Evolutionary conservation across 2,329 filamentous ascomycete species (phyloP), one percentile per base, ranked within the genome.

Genomic region (Onygenales sp.): DNA sequence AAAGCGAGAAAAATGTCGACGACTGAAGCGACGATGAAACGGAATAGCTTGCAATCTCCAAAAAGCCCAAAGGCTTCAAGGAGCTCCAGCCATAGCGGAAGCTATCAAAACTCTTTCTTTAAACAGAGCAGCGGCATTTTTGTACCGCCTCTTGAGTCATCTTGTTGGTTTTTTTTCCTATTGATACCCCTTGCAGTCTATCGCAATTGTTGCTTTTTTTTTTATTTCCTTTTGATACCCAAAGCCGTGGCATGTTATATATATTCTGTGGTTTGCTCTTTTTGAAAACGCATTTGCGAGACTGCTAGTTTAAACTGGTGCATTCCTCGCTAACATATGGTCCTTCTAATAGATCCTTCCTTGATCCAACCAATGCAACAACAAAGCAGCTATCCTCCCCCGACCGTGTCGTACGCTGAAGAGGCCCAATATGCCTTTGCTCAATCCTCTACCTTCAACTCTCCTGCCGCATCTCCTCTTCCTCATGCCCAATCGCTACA

Each of bases 91-190:
- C 11, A 40, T 46, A 56, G 53, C 44, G 11, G 43, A 43, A 56
- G 48, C 45, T 50, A 58, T 57, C 59, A 63, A 51, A 57, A 73
- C 70, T 67, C 69, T 73, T 77, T 76, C 66, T 78, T 78, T 71
- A 73, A 70, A 72, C 76, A 77, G 63, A 76, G 73, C 58, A 78
- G 73, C 64, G 75, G 75, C 57, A 76, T 74, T 67, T 78, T 78
- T 63, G 67, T 78, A 59, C 70, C 74, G 66, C 76, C 76, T 67
- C 72, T 77, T 61, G 68, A 72, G 64, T 73, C 70, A 66, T 75
- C 73, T 67, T 78, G 76, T 79, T 72, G 70, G 74, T 79, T 36
- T 42, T 76, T 76, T 57, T 59, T 56, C 49, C 42, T 54, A 6
- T 42, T 32, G 49, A 49, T 49, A 53, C 17, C 47, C 42, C 49